Evolutionary conservation across 2,329 filamentous ascomycete genomes (phyloP).

Genomic region (Teratosphaeria destructans): DNA sequence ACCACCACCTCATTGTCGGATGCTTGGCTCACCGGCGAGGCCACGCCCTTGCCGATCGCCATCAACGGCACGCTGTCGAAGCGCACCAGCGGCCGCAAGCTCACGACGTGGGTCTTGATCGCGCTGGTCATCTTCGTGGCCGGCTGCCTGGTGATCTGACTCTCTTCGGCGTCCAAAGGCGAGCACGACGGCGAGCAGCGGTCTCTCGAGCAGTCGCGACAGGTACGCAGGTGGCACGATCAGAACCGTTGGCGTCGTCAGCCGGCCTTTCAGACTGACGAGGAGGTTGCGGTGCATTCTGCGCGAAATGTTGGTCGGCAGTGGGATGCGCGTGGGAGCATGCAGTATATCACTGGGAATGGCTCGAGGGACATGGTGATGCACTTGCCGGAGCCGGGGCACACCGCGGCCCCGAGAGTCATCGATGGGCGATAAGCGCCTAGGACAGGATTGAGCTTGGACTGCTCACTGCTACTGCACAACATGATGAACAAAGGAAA

Average conservation of each 20-base stretch:
- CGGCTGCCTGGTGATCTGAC: not conserved
- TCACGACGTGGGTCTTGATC: not conserved
- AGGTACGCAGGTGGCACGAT: not conserved
- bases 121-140: not conserved
- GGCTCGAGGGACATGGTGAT: not conserved
- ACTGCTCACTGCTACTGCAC: not conserved
- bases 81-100: not conserved
- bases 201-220: not conserved
- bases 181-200: not conserved
- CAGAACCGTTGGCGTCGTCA: not conserved
- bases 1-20: not conserved
- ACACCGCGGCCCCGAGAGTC: not conserved
- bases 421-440: not conserved
- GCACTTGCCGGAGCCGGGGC: not conserved
- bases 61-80: not conserved
- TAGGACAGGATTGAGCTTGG: not conserved
- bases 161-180: not conserved
- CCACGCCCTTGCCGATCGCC: not conserved
- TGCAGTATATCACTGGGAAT: not conserved
- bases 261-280: not conserved
- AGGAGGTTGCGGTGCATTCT: not conserved
- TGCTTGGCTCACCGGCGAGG: not conserved
- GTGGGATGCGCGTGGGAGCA: not conserved
- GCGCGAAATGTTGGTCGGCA: not conserved
- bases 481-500: not conserved